Base-by-base conservation (phyloP, 306 rosid genomes). In the Sicyos baderoa region DNA sequence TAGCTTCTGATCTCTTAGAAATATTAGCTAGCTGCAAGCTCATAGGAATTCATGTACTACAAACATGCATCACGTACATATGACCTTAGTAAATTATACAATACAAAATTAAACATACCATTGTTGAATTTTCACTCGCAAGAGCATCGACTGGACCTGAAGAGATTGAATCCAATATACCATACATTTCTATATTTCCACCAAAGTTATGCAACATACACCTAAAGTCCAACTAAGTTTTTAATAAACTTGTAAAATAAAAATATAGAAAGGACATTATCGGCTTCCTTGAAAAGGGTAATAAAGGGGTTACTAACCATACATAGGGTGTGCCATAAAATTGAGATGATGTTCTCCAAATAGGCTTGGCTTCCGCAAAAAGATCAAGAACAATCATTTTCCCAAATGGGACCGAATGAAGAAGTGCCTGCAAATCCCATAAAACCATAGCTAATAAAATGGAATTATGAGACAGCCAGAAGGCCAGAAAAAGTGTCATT, bases 101-200 rank as follows among this genome's bases (percentile, higher is more conserved):
- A 18, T 72, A 52, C 18, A 51, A 9, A 37, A 45, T 5, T 44
- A 48, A 57, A 63, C 75, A 66, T 87, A 92, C 98, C 98, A 92
- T 89, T 62, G 96, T 87, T 60, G 98, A 87, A 74, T 92, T 92
- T 76, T 74, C 76, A 79, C 93, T 92, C 51, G 77, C 77, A 62
- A 89, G 93, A 49, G 98, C 95, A 76, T 89, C 93, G 77, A 92
- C 74, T 23, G 98, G 98, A 62, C 96, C 96, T 8, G 95, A 84
- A 74, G 93, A 84, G 56, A 89, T 78, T 13, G 91, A 50, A 74
- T 92, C 95, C 76, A 89, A 79, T 65, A 82, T 79, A 73, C 98
- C 96, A 59, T 92, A 92, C 98, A 92, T 92, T 82, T 92, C 98
- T 82, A 92, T 81, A 79, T 92, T 92, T 76, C 95, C 98, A 76